Percentiles rank a stretch among this genome's conserved stretches.
phyloP scores from a whole-genome alignment of 805 yeast genomes.

The Cyberlindnera japonica region DNA sequence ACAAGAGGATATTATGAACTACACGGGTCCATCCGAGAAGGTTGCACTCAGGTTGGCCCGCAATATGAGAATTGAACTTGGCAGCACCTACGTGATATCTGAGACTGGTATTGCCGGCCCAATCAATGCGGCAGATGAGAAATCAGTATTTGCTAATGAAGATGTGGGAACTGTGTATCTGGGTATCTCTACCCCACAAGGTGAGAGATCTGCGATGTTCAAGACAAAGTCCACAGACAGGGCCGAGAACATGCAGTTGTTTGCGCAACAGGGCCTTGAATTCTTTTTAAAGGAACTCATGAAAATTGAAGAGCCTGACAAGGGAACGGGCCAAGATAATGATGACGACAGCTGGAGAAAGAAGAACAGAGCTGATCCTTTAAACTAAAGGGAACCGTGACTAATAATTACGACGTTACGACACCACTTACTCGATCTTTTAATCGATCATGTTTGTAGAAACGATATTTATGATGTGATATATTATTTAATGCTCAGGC shows the following conservation, averaged over 20 bases:
- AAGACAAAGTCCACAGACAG: slow-evolving; percentile 50
- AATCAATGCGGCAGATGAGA: slow-evolving; percentile 36
- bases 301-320: slow-evolving; percentile 11
- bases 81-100: slow-evolving; percentile 75
- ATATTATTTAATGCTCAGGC: too few species aligned
- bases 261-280: slow-evolving; percentile 64
- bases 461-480: too few species aligned
- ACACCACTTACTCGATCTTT: too few species aligned
- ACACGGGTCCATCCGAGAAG: slow-evolving; percentile 78
- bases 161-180: slow-evolving; percentile 66
- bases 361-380: slow-evolving; percentile 3
- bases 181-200: slow-evolving; percentile 65
- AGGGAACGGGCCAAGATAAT: slow-evolving; percentile 2
- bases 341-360: slow-evolving; percentile 5
- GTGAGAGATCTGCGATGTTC: slow-evolving; percentile 44
- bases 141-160: slow-evolving; percentile 28
- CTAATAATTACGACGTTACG: neutral
- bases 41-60: slow-evolving; percentile 77
- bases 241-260: slow-evolving; percentile 66
- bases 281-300: slow-evolving; percentile 52
- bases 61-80: slow-evolving; percentile 73
- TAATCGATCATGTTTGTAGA: too few species aligned
- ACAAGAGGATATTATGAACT: slow-evolving; percentile 59
- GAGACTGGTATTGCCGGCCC: slow-evolving; percentile 93
- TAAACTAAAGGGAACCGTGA: neutral